Conservation (phyloP, 345 rosid genomes). For the Hibiscus tridactylites region DNA sequence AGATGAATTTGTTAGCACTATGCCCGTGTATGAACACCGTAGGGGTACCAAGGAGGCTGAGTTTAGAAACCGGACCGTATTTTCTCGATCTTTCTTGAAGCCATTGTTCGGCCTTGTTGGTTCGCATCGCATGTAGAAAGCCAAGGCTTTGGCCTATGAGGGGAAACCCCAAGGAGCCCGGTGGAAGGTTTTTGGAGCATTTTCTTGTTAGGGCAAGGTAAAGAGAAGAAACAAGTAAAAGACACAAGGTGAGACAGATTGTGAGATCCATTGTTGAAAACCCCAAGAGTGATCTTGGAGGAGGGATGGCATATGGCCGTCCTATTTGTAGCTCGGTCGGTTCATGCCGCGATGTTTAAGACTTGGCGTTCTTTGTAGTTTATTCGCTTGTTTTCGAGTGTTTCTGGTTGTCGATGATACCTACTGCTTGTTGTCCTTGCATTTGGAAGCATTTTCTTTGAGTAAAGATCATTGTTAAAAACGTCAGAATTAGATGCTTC, state of each 20-base stretch:
- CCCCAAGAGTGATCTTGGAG: neutral
- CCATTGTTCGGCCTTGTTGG: conserved; percentile 26
- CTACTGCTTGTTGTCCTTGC: no score
- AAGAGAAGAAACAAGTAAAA: conserved; percentile 17
- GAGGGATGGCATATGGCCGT: neutral
- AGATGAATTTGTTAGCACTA: conserved; percentile 37
- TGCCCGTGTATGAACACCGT: conserved; percentile 33
- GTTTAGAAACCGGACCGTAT: conserved; percentile 33
- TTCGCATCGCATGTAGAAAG: conserved; percentile 19
- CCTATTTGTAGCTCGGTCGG: neutral
- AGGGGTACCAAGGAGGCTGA: conserved; percentile 34
- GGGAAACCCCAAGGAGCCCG: conserved; percentile 34
- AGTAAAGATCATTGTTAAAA: no score
- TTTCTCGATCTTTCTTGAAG: conserved; percentile 19
- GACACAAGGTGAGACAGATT: neutral
- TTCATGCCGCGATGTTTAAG: no score
- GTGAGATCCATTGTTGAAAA: neutral
- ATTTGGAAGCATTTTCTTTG: no score
- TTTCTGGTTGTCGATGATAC: no score
- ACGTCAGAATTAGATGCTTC: no score
- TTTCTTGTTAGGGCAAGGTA: conserved; percentile 8
- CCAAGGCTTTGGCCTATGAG: conserved; percentile 31
- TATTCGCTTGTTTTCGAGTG: no score
- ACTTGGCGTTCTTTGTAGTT: no score
- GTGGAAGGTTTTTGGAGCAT: conserved; percentile 25